phyloP scores from a whole-genome alignment of 148 eudicot genomes.

The Persicaria maculosa region DNA sequence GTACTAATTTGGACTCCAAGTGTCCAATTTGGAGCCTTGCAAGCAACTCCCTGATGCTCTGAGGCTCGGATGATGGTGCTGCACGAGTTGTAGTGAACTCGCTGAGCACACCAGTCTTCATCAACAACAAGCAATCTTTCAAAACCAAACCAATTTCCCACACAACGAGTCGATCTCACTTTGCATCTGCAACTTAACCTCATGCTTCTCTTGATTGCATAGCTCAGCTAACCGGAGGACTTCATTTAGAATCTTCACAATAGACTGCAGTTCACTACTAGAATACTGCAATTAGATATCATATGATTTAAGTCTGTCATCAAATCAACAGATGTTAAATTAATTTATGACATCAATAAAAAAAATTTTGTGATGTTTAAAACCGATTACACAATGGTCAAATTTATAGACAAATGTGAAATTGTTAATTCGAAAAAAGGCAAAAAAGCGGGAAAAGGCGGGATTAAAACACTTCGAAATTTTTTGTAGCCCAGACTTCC shows the following conservation, averaged over 20 bases:
- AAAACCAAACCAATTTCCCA: conserved; percentile 67
- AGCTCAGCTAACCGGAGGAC: conserved; percentile 47
- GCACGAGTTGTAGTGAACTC: conserved; percentile 47
- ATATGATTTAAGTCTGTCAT: no score
- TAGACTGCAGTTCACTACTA: conserved; percentile 64
- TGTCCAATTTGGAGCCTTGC: conserved; percentile 97
- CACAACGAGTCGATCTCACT: conserved; percentile 78
- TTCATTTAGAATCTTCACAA: conserved; percentile 58
- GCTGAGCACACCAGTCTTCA: conserved; percentile 77
- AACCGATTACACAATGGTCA: no score
- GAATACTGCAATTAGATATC: no score
- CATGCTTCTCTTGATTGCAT: conserved; percentile 63
- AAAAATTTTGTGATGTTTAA: no score
- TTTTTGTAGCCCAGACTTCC: no score
- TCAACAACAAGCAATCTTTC: conserved; percentile 65
- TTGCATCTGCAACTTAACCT: conserved; percentile 87
- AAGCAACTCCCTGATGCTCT: conserved; percentile 52
- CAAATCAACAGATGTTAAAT: no score
- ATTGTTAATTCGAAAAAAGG: no score
- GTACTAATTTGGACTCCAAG: conserved; percentile 72
- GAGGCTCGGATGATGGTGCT: conserved; percentile 31
- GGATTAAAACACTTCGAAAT: no score
- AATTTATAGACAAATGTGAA: no score
- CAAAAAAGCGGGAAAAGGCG: no score
- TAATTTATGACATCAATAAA: no score